A percentile compares a stretch with the other conserved stretches of the same genome.
These are phyloP conservation scores for Neonectria ditissima DNA, from an alignment of 2,329 filamentous ascomycete genomes.

Conservation along the genomic window DNA sequence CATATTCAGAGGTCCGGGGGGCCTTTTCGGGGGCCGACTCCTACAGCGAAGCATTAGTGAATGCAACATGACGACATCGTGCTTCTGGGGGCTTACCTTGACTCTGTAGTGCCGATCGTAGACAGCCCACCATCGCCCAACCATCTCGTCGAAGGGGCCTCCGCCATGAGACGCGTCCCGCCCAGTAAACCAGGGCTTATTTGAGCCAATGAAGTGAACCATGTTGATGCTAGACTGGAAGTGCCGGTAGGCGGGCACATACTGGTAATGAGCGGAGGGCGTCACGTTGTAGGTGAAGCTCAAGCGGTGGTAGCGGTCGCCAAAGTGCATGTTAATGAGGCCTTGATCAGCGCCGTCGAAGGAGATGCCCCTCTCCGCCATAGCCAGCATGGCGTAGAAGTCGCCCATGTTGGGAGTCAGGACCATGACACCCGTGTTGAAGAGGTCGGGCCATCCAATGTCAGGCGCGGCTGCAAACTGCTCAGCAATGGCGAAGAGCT, in stretches of 20 bases:
- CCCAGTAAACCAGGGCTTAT: constrained; percentile 88
- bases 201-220: constrained; percentile 92
- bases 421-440: constrained; percentile 98
- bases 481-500: constrained; percentile 79
- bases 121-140: constrained; percentile 92
- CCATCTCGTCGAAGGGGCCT: constrained; percentile 83
- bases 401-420: constrained; percentile 87
- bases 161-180: constrained; percentile 65
- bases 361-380: constrained; percentile 88
- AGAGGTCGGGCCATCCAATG: constrained; percentile 97
- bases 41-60: constrained; percentile 31
- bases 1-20: constrained; percentile 50
- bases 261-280: constrained; percentile 96
- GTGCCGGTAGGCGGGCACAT: constrained; percentile 92
- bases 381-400: constrained; percentile 84
- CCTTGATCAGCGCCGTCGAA: constrained; percentile 99
- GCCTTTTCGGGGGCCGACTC: constrained; percentile 30
- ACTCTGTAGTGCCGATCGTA: constrained; percentile 86
- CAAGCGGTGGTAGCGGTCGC: constrained; percentile 83
- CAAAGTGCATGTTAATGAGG: constrained; percentile 93
- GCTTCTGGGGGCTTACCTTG: constrained; percentile 55
- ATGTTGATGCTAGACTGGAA: constrained; percentile 90
- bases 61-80: neutral
- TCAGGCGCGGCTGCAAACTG: constrained; percentile 83
- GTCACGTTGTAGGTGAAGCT: constrained; percentile 98